Evolutionary conservation across 805 yeast species (phyloP), one percentile per base, ranked within the genome.

Genomic region (Candida xyloterini): DNA sequence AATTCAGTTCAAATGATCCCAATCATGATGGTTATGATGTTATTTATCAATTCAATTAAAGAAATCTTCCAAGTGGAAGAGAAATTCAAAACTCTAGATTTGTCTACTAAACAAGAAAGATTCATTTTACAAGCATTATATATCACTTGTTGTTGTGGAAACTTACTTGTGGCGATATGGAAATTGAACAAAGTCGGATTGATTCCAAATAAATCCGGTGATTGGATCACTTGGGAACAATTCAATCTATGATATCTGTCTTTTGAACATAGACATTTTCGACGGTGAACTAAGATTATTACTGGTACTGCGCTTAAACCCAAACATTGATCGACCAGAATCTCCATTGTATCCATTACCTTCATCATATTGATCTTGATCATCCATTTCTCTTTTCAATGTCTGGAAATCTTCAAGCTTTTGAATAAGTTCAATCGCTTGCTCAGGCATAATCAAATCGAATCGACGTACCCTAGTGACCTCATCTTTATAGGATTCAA

Each of bases 151-250:
- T 76, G 74, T 42, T 33, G 79, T 30, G 72, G 75, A 4, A 73
- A 81, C 36, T 67, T 90, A 65, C 75, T 70, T 3, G 77, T 88
- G 26, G 98, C 97, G 2, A 55, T 89, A 13, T 89, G 87, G 79
- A 93, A 93, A 60, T 66, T 93, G 43, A 79, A 84, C 51, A 68
- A 73, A 15, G 86, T 91, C 96, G 98, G 97, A 0, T 67, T 91
- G 48, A 79, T 91, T 43, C 99, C 99, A 15, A 86, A 84, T 52
- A 82, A 79, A 26, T 73, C 73, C 32, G 82, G 95, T 49, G 99
- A 91, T 58, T 93, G 98, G 98, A 65, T 91, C 13, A 79, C 88
- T 6, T 90, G 95, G 90, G 95, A 89, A 56, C 52, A 50, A 2
- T 66, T 70, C 6, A 50, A 31, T n/a, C 13, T 33, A 40, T 14